Base-by-base conservation (phyloP, 306 rosid genomes). In the Gynostemma pentaphyllum region DNA sequence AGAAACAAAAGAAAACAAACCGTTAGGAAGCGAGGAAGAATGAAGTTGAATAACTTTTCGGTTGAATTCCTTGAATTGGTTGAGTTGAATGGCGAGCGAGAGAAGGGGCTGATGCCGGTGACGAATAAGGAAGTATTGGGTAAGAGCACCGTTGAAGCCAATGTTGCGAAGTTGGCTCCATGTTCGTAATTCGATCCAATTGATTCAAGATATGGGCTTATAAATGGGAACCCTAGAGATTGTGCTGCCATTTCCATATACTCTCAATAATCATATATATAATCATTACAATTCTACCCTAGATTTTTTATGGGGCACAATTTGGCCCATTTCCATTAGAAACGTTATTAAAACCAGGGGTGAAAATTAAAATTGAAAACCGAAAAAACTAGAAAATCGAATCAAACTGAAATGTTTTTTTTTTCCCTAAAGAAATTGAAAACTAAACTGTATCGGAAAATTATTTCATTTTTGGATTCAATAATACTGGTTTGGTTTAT, bases 201-300 rank as follows among this genome's bases (percentile, higher is more conserved):
- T 27, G 90, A 80, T 46, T 79, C 75, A 45, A 88, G 63, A 68
- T 88, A 88, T 74, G 98, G 95, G 65, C 98, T 88, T 65, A 85
- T 27, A 64, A 68, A 80, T 22, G 90, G 84, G 2, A 87, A 30
- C 22, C 97, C 96, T 12, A 87, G 49, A 42, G 80, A 87, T 34
- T 81, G 64, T 26, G 91, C 97, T 90, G 84, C 80, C 72, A 73
- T 36, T 14, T 16, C 23, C 23, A 62, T 23, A 0, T 1, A 50
- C 32, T 50, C 56, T n/a, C n/a, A n/a, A 50, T 9, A 47, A 1
- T 1, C 21, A 2, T 47, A 5, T n/a, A n/a, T n/a, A n/a, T n/a
- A n/a, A n/a, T n/a, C n/a, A n/a, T n/a, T n/a, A n/a, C n/a, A n/a
- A n/a, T n/a, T n/a, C n/a, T n/a, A n/a, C n/a, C n/a, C n/a, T n/a